Conservation (phyloP, 2,329 filamentous ascomycete genomes). For the Fusarium abutilonis region DNA sequence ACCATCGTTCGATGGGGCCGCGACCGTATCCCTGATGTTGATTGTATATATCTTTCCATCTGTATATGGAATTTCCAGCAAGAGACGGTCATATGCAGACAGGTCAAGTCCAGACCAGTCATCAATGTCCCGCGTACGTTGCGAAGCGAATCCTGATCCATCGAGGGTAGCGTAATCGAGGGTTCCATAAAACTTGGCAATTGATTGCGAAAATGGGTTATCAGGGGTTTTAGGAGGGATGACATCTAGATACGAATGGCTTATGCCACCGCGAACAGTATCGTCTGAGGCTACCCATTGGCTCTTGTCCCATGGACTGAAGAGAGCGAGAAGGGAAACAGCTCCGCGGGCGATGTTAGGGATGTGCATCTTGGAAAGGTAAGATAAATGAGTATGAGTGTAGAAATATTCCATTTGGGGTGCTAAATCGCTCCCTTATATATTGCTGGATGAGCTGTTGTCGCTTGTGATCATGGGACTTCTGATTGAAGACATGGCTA, state of each 20-base stretch:
- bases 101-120: constrained; percentile 5
- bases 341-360: not conserved
- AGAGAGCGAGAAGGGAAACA: not conserved
- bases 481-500: too few relatives aligned
- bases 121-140: constrained; percentile 1
- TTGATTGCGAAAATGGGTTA: not conserved
- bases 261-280: constrained; percentile 5
- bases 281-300: constrained; percentile 11
- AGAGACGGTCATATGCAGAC: not conserved
- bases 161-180: constrained; percentile 3
- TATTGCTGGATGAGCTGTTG: too few relatives aligned
- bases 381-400: too few relatives aligned
- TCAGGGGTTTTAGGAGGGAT: not conserved
- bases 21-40: constrained; percentile 2
- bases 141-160: constrained; percentile 8
- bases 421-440: too few relatives aligned
- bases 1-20: too few relatives aligned
- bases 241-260: constrained; percentile 3
- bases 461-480: too few relatives aligned
- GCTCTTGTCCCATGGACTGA: constrained; percentile 14
- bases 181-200: constrained; percentile 8
- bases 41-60: constrained; percentile 6
- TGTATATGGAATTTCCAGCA: constrained; percentile 8
- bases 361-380: not conserved
- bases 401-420: too few relatives aligned